A percentile compares a stretch with the other conserved stretches of the same genome.
phyloP scores from a whole-genome alignment of 108 stramenopile genomes.

The Licmophora abbreviata region DNA sequence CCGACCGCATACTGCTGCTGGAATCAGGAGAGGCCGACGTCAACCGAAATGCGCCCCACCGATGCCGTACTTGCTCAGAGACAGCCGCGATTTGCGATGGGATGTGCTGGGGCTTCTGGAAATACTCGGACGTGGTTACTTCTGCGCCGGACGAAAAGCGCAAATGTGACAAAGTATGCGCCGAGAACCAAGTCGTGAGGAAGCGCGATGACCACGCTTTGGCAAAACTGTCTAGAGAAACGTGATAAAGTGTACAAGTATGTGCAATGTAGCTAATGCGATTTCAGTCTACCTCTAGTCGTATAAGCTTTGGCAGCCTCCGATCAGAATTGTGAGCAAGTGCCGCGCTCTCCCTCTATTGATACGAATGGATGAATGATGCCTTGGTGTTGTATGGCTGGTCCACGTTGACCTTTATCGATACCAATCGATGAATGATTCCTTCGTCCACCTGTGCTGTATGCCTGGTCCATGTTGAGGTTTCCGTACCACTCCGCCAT shows the following conservation, averaged over 20 bases:
- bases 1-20: constrained; percentile 23
- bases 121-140: constrained; percentile 6
- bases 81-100: constrained; percentile 53
- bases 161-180: constrained; percentile 10
- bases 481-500: too few relatives aligned
- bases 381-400: too few relatives aligned
- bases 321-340: too few relatives aligned
- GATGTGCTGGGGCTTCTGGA: constrained; percentile 80
- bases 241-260: constrained; percentile 16
- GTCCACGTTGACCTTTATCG: too few relatives aligned
- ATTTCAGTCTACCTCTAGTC: too few relatives aligned
- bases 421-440: too few relatives aligned
- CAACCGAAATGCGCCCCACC: constrained; percentile 33
- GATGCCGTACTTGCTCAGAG: constrained; percentile 65
- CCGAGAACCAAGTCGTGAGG: constrained; percentile 26
- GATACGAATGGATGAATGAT: too few relatives aligned
- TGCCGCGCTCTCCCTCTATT: too few relatives aligned
- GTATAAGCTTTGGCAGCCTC: too few relatives aligned
- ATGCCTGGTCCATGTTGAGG: too few relatives aligned
- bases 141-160: constrained; percentile 1
- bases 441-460: too few relatives aligned
- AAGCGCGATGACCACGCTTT: constrained; percentile 31
- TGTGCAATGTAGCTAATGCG: constrained; percentile 3
- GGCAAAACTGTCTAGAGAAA: constrained; percentile 39
- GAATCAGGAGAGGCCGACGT: constrained; percentile 13